These are phyloP conservation scores for Styphnolobium japonicum DNA, from an alignment of 306 rosid genomes.

Conservation along the genomic window DNA sequence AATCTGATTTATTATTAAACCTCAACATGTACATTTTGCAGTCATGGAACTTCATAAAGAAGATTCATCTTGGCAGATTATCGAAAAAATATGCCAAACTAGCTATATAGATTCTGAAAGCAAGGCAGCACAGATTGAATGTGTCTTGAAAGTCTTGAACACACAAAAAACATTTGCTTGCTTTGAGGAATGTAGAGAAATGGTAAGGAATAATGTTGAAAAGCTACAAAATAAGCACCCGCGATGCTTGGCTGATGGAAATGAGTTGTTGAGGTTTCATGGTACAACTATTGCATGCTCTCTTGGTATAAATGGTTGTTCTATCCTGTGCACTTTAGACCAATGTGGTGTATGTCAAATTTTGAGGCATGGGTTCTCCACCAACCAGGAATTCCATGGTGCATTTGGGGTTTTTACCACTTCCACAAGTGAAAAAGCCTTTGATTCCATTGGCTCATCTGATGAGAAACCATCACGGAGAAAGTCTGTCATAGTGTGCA, in stretches of 20 bases:
- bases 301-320: slow-evolving; percentile 34
- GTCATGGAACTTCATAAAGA: slow-evolving; percentile 37
- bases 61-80: slow-evolving; percentile 41
- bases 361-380: slow-evolving; percentile 43
- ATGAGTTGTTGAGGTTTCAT: slow-evolving; percentile 56
- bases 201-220: slow-evolving; percentile 31
- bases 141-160: slow-evolving; percentile 42
- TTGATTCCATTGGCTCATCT: slow-evolving; percentile 9
- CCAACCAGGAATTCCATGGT: slow-evolving; percentile 24
- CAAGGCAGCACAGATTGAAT: slow-evolving; percentile 23
- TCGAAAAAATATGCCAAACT: slow-evolving; percentile 44
- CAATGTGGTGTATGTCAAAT: slow-evolving; percentile 54
- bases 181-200: slow-evolving; percentile 52
- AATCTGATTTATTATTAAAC: background rate
- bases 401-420: slow-evolving; percentile 26
- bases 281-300: slow-evolving; percentile 56
- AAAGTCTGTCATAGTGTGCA: slow-evolving; percentile 51
- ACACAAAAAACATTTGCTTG: slow-evolving; percentile 16
- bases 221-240: slow-evolving; percentile 27
- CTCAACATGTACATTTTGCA: background rate
- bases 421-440: slow-evolving; percentile 39
- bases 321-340: slow-evolving; percentile 27
- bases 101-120: background rate
- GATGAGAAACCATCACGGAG: background rate
- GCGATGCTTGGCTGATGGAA: slow-evolving; percentile 58